A percentile compares a stretch with the other conserved stretches of the same genome.
Evolutionary conservation across 805 yeast species (phyloP).

Genomic region (Candida sonorensis): DNA sequence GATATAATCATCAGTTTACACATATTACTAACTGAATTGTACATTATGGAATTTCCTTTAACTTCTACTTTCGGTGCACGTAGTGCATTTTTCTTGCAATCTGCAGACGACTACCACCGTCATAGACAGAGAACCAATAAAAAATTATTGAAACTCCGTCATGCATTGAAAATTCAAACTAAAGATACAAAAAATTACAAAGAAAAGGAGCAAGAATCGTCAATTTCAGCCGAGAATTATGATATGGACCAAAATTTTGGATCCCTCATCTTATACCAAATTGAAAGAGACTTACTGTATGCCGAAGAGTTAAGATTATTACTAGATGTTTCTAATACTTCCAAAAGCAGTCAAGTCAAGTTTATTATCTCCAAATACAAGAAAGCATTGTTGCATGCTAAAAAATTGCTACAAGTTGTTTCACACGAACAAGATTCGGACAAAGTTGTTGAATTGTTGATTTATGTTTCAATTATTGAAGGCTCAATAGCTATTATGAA

Average conservation of each 20-base stretch:
- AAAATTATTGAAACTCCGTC: slow-evolving; percentile 58
- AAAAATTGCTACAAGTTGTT: slow-evolving; percentile 36
- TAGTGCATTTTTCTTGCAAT: slow-evolving; percentile 52
- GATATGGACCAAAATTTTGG: slow-evolving; percentile 46
- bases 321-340: slow-evolving; percentile 42
- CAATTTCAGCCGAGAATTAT: slow-evolving; percentile 43
- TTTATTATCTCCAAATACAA: slow-evolving; percentile 61
- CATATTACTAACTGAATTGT: too few species aligned
- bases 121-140: slow-evolving; percentile 60
- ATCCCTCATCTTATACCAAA: slow-evolving; percentile 51
- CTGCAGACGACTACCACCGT: slow-evolving; percentile 62
- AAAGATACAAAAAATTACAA: slow-evolving; percentile 61
- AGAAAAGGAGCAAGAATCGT: slow-evolving; percentile 38
- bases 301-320: slow-evolving; percentile 57
- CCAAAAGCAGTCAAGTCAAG: slow-evolving; percentile 35
- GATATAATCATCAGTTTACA: too few species aligned
- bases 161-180: slow-evolving; percentile 53
- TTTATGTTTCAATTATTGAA: slow-evolving; percentile 29
- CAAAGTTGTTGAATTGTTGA: slow-evolving; percentile 27
- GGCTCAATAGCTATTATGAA: slow-evolving; percentile 41
- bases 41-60: slow-evolving; percentile 40
- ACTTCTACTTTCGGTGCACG: slow-evolving; percentile 48
- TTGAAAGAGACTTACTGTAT: slow-evolving; percentile 70
- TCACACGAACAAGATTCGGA: slow-evolving; percentile 31
- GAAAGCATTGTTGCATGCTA: slow-evolving; percentile 44